Evolutionary conservation across 148 eudicot genomes (phyloP).

Genomic region (Cornus suecica): DNA sequence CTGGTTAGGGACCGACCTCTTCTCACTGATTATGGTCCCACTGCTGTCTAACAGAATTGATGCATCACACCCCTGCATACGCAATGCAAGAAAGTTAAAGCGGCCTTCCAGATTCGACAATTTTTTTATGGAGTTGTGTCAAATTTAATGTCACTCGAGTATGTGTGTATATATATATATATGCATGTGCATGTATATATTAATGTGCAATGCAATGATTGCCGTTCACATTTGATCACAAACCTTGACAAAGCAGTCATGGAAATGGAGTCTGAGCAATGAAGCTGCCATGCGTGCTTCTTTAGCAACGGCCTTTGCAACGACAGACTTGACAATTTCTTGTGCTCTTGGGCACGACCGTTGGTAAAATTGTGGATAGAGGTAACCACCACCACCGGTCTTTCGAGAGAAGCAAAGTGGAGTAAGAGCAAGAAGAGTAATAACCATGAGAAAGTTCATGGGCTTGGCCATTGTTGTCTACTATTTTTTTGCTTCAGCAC

Average conservation of each 20-base stretch:
- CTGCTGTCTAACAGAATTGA: constrained; percentile 67
- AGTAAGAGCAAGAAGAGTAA: constrained; percentile 29
- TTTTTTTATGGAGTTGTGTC: too few relatives aligned
- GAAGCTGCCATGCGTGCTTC: constrained; percentile 90
- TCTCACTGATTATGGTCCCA: constrained; percentile 59
- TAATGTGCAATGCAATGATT: neutral
- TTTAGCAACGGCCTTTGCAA: constrained; percentile 58
- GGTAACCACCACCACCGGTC: constrained; percentile 41
- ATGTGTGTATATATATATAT: too few relatives aligned
- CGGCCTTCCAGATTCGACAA: too few relatives aligned
- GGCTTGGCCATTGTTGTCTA: constrained; percentile 32
- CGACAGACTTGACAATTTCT: constrained; percentile 55
- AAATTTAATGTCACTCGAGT: too few relatives aligned
- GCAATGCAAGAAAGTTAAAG: too few relatives aligned
- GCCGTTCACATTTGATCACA: neutral
- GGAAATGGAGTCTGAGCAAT: constrained; percentile 75
- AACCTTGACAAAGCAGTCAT: constrained; percentile 88
- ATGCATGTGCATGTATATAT: too few relatives aligned
- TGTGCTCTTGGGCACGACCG: constrained; percentile 62
- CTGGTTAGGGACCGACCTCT: constrained; percentile 59
- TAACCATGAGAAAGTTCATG: constrained; percentile 22
- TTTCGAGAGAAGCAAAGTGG: constrained; percentile 38
- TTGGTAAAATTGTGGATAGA: constrained; percentile 74
- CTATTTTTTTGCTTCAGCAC: too few relatives aligned
- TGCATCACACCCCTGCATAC: constrained; percentile 77